Base-by-base conservation (phyloP, 2,329 filamentous ascomycete genomes). In the Botrytis fragariae region DNA sequence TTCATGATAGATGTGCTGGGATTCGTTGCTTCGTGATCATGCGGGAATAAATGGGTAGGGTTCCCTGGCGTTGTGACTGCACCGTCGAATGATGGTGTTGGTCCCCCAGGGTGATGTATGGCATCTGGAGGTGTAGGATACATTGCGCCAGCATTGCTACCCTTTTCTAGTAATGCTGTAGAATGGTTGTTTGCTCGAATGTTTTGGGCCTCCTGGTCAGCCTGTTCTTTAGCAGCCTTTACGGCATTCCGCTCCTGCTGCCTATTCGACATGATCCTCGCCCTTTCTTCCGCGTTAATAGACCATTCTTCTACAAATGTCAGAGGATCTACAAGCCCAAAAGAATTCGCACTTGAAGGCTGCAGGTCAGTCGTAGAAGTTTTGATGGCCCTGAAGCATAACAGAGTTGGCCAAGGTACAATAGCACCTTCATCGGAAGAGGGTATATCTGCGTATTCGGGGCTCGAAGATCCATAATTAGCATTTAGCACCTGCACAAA, bases 101-200 rank as follows among this genome's bases (percentile, higher is more conserved):
- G 84, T 4, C 85, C 89, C 16, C 85, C 81, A 3, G 83, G 81
- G 69, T 85, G 84, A 59, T 89, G 89, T 29, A 91, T 82, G 22
- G 86, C 90, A 79, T 93, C 91, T 18, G 91, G 91, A 2, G 91
- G 91, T 9, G 91, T 93, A 14, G 90, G 91, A 79, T 93, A 93
- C 82, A 93, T 89, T 2, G 87, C 86, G 60, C 87, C 87, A 37
- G 84, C 78, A 71, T 79, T 85, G 76, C 84, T 86, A 54, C 86
- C 82, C 77, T 87, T 84, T 75, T 88, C 85, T 10, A 87, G 77
- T 25, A 84, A 83, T 32, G 87, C 76, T 10, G 88, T 87, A 12
- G 89, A 89, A 68, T 87, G 84, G 1, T 84, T 87, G 75, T 84
- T 87, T 37, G 85, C 77, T 69, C 81, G 83, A 73, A 81, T 83